phyloP scores from a whole-genome alignment of 2,329 filamentous ascomycete species.

The Bipolaris sorokiniana region DNA sequence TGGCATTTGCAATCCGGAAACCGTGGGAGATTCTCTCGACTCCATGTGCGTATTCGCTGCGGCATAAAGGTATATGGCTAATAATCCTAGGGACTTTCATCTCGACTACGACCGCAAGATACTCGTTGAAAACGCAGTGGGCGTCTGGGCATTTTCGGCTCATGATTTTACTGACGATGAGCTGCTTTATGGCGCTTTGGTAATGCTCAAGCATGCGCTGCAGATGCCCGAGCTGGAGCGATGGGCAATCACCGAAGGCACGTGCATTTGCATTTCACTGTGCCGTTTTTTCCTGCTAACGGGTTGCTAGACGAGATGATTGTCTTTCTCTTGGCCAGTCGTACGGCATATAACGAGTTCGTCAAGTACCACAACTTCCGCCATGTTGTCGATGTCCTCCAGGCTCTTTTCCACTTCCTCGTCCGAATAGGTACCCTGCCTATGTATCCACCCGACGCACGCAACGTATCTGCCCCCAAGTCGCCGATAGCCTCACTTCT shows the following conservation, averaged over 20 bases:
- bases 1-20: constrained; percentile 78
- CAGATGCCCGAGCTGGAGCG: constrained; percentile 78
- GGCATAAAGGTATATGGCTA: constrained; percentile 16
- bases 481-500: constrained; percentile 76
- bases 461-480: constrained; percentile 48
- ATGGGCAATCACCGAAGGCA: constrained; percentile 81
- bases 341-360: constrained; percentile 93
- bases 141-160: constrained; percentile 85
- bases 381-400: constrained; percentile 93
- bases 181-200: constrained; percentile 79
- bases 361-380: constrained; percentile 98
- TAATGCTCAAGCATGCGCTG: constrained; percentile 90
- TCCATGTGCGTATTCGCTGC: constrained; percentile 57
- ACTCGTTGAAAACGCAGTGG: constrained; percentile 71
- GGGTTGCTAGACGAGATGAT: constrained; percentile 72
- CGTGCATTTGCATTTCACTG: constrained; percentile 42
- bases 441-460: constrained; percentile 61
- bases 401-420: constrained; percentile 90
- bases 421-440: constrained; percentile 78
- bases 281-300: constrained; percentile 25
- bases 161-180: constrained; percentile 92
- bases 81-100: constrained; percentile 63
- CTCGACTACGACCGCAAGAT: constrained; percentile 70
- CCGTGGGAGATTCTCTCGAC: constrained; percentile 65
- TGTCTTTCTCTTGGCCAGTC: constrained; percentile 84